These are phyloP conservation scores for Gloeophyllum trabeum DNA, from an alignment of 768 basidiomycete species.

Conservation along the genomic window DNA sequence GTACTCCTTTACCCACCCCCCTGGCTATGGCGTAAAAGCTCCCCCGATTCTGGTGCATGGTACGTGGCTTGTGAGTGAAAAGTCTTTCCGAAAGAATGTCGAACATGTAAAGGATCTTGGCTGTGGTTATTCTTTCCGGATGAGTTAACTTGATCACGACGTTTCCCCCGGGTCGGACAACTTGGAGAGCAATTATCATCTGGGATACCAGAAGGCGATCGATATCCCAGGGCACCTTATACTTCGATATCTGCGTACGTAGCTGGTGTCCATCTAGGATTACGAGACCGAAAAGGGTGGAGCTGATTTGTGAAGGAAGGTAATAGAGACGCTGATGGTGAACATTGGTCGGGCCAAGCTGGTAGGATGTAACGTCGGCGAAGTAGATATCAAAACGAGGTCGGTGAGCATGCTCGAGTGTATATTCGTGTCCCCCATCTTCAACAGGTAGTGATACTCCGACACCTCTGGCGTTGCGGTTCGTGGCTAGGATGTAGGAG, in stretches of 20 bases:
- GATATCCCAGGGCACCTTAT: not conserved
- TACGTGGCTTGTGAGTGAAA: slow-evolving; percentile 17
- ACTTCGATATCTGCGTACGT: not conserved
- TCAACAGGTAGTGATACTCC: slow-evolving; percentile 8
- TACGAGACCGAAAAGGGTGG: not conserved
- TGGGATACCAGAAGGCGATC: not conserved
- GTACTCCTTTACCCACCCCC: slow-evolving; percentile 13
- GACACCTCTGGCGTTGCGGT: slow-evolving; percentile 5
- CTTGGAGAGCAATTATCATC: not conserved
- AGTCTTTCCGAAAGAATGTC: not conserved
- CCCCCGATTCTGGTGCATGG: slow-evolving; percentile 17
- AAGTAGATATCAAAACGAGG: slow-evolving; percentile 4
- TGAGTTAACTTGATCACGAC: not conserved
- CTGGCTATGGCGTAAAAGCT: slow-evolving; percentile 21
- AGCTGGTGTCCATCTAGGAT: not conserved
- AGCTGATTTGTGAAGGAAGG: not conserved
- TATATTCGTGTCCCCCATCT: slow-evolving; percentile 6
- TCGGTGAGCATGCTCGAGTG: slow-evolving; percentile 3
- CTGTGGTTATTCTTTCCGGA: not conserved
- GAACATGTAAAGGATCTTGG: not conserved
- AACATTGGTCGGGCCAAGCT: not conserved
- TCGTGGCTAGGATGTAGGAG: slow-evolving; percentile 9
- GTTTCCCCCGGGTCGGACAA: not conserved
- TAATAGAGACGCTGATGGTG: not conserved
- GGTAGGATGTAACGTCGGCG: slow-evolving; percentile 7